Evolutionary conservation across 345 rosid species (phyloP).

Genomic region (Eucalyptus cloeziana): DNA sequence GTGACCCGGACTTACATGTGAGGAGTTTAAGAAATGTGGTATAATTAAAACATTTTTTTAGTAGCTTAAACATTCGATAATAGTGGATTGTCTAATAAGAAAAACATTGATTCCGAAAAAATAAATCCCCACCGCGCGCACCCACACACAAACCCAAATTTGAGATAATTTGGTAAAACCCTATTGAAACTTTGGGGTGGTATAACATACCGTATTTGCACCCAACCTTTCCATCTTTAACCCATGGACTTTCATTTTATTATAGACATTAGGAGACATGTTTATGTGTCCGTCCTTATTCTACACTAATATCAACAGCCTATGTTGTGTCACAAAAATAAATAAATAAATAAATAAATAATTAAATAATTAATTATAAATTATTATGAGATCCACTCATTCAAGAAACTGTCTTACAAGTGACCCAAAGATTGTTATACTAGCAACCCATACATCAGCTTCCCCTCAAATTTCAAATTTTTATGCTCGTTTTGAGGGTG

Average conservation of each 20-base stretch:
- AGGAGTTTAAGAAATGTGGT: not conserved
- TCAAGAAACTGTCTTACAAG: no score
- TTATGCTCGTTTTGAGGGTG: not conserved
- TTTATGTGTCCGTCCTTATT: no score
- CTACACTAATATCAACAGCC: no score
- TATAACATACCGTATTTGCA: not conserved
- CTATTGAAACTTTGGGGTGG: not conserved
- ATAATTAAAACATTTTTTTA: not conserved
- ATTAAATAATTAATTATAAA: no score
- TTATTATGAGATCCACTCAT: fast-evolving
- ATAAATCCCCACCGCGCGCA: not conserved
- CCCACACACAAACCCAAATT: not conserved
- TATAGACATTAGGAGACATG: not conserved
- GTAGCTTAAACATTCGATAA: not conserved
- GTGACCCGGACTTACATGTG: not conserved
- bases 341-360: no score
- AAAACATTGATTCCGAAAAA: not conserved
- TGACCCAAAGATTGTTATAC: no score
- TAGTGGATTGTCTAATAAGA: not conserved
- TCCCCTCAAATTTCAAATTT: not conserved
- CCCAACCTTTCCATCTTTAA: not conserved
- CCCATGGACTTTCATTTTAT: not conserved
- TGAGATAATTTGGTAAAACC: not conserved
- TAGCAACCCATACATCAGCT: not conserved
- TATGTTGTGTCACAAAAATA: no score